These are phyloP conservation scores for Cyberlindnera mycetangii DNA, from an alignment of 805 yeast genomes.

Conservation along the genomic window DNA sequence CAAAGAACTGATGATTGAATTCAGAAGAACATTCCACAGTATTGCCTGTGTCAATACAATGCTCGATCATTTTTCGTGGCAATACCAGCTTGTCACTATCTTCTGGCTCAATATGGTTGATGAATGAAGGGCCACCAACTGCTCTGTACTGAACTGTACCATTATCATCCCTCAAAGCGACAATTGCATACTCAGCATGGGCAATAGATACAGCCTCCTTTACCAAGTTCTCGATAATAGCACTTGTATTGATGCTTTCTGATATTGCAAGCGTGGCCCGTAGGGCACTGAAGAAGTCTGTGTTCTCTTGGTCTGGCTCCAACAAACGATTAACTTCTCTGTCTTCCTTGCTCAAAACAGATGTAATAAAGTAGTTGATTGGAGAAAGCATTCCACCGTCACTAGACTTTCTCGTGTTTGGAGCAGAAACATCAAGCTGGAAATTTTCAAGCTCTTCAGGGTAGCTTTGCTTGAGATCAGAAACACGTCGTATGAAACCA, in stretches of 20 bases:
- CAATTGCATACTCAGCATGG: slow-evolving; percentile 36
- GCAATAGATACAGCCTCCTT: slow-evolving; percentile 38
- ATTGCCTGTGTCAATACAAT: slow-evolving; percentile 37
- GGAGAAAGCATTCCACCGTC: slow-evolving; percentile 19
- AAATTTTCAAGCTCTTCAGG: slow-evolving; percentile 28
- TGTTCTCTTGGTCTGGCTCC: slow-evolving; percentile 11
- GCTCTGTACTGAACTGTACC: slow-evolving; percentile 31
- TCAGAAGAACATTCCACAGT: slow-evolving; percentile 37
- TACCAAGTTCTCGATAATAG: slow-evolving; percentile 37
- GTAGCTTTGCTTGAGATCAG: slow-evolving; percentile 29
- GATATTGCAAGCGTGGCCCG: slow-evolving; percentile 48
- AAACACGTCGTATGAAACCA: slow-evolving; percentile 29
- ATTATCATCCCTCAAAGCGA: slow-evolving; percentile 30
- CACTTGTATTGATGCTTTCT: slow-evolving; percentile 38
- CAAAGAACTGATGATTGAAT: slow-evolving; percentile 30
- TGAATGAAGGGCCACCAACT: slow-evolving; percentile 29
- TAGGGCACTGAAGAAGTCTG: slow-evolving; percentile 35
- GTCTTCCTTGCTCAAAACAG: slow-evolving; percentile 25
- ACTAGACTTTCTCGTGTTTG: slow-evolving; percentile 8
- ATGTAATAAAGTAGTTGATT: slow-evolving; percentile 29
- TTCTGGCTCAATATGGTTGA: slow-evolving; percentile 34
- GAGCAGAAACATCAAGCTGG: slow-evolving; percentile 27
- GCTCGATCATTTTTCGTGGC: slow-evolving; percentile 39
- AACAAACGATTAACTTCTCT: neutral
- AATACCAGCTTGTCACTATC: slow-evolving; percentile 16